phyloP scores from a whole-genome alignment of 768 basidiomycete species.

The Mycena epipterygia region DNA sequence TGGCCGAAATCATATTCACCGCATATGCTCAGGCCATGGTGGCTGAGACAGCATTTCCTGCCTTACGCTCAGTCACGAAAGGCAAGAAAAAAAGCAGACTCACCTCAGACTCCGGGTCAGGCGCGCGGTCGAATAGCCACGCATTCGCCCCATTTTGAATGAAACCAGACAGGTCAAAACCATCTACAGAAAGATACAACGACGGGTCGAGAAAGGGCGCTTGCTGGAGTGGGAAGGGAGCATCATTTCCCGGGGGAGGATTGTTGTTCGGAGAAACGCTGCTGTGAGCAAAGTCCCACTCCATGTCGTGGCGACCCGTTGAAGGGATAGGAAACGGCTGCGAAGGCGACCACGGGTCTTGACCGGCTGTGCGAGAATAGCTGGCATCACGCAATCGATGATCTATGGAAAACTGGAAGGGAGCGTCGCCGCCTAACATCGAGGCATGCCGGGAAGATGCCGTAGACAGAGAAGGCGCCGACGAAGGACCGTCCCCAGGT shows the following conservation, averaged over 20 bases:
- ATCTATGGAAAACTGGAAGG: not conserved
- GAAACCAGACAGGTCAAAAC: conserved; percentile 35
- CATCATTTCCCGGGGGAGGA: not conserved
- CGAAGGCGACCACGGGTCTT: conserved; percentile 1
- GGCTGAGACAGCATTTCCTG: conserved; percentile 12
- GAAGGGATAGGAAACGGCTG: not conserved
- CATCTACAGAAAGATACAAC: conserved; percentile 26
- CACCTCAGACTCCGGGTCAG: conserved; percentile 17
- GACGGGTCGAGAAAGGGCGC: conserved; percentile 19
- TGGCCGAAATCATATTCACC: no score
- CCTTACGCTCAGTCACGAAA: not conserved
- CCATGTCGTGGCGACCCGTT: not conserved
- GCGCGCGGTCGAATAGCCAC: conserved; percentile 35
- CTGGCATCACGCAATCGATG: not conserved
- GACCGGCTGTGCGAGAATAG: not conserved
- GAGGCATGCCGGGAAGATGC: not conserved
- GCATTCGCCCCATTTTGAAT: conserved; percentile 37
- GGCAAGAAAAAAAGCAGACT: not conserved
- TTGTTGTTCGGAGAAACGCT: not conserved
- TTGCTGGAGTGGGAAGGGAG: conserved; percentile 3
- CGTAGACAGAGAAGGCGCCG: not conserved
- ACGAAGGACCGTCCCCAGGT: not conserved
- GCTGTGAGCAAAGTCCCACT: not conserved
- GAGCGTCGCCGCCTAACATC: not conserved
- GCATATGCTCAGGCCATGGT: conserved; percentile 20